phyloP scores from a whole-genome alignment of 2,329 filamentous ascomycete species.

The Emmonsiellopsis sp. region DNA sequence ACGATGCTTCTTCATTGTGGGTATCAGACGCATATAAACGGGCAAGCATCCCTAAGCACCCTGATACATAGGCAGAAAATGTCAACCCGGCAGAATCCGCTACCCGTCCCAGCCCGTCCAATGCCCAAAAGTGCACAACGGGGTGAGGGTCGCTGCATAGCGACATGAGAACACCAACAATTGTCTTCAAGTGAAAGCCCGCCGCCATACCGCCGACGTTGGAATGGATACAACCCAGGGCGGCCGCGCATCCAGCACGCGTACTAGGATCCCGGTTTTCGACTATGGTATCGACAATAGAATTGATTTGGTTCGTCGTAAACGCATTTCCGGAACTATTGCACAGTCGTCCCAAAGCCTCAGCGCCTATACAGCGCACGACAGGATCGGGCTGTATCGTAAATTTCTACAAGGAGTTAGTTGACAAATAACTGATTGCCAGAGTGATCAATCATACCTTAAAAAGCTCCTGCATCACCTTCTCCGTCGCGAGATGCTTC shows the following conservation, averaged over 20 bases:
- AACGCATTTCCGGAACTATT: constrained; percentile 75
- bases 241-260: constrained; percentile 87
- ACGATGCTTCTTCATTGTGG: constrained; percentile 75
- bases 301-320: constrained; percentile 82
- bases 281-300: constrained; percentile 87
- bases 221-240: constrained; percentile 84
- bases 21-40: constrained; percentile 87
- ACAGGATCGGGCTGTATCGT: constrained; percentile 76
- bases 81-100: constrained; percentile 87
- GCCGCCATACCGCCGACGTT: constrained; percentile 97
- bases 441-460: constrained; percentile 50
- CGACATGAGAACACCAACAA: constrained; percentile 96
- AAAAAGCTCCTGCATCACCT: constrained; percentile 56
- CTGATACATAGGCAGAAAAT: constrained; percentile 82
- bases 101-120: constrained; percentile 77
- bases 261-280: constrained; percentile 87
- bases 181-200: constrained; percentile 90
- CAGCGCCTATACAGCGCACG: constrained; percentile 74
- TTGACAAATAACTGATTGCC: background rate
- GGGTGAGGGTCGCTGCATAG: constrained; percentile 92
- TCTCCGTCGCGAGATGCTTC: constrained; percentile 66
- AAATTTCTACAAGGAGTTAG: constrained; percentile 46
- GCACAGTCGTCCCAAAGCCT: constrained; percentile 77
- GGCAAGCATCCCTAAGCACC: constrained; percentile 84
- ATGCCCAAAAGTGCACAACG: constrained; percentile 89